Evolutionary conservation across 345 rosid genomes (phyloP).

Genomic region (Hirschfeldia incana): DNA sequence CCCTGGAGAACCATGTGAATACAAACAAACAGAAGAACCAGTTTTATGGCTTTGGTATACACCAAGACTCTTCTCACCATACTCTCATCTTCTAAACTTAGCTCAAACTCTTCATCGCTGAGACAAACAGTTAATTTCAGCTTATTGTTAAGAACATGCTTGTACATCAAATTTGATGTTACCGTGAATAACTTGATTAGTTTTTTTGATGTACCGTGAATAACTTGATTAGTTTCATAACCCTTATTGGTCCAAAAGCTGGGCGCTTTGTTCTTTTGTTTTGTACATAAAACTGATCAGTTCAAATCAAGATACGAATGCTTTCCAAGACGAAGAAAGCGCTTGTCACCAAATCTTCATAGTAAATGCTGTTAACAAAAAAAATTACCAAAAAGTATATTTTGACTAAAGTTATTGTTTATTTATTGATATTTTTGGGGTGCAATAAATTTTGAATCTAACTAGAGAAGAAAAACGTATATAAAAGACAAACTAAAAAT

Average conservation of each 20-base stretch:
- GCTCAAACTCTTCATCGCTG: constrained; percentile 22
- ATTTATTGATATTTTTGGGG: neutral
- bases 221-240: neutral
- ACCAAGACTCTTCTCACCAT: constrained; percentile 20
- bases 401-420: neutral
- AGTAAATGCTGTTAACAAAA: neutral
- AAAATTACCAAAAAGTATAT: neutral
- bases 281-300: constrained; percentile 6
- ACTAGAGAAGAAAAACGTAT: neutral
- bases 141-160: constrained; percentile 19
- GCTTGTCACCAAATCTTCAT: neutral
- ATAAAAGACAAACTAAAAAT: neutral
- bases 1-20: constrained; percentile 33
- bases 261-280: neutral
- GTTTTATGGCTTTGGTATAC: constrained; percentile 21
- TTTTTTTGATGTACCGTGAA: constrained; percentile 8
- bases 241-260: constrained; percentile 9
- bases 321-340: constrained; percentile 6
- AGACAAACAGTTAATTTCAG: constrained; percentile 28
- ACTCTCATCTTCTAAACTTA: constrained; percentile 15
- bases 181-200: neutral
- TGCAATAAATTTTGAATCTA: neutral
- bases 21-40: constrained; percentile 30
- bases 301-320: constrained; percentile 10
- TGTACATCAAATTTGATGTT: constrained; percentile 16